Conservation (phyloP, 805 yeast species). For the Pichia gijzeniarum region DNA sequence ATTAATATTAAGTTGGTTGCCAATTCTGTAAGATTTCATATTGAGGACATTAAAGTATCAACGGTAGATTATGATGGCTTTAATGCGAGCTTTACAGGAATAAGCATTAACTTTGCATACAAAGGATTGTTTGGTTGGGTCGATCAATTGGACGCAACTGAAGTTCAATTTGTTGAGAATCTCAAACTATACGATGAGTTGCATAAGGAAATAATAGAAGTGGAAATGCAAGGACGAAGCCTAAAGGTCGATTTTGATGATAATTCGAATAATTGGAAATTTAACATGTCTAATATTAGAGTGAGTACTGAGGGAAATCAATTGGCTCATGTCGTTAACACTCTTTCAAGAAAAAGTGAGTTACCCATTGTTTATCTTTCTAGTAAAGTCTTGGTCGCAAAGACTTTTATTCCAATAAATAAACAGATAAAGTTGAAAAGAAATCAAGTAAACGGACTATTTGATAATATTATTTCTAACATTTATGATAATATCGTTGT, state of each 20-base stretch:
- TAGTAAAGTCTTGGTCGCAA: background rate
- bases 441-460: background rate
- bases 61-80: background rate
- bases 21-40: background rate
- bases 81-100: background rate
- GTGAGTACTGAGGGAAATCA: background rate
- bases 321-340: background rate
- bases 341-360: background rate
- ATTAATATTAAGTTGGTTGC: background rate
- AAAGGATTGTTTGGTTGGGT: slow-evolving; percentile 4
- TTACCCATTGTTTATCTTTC: background rate
- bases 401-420: slow-evolving; percentile 3
- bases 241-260: background rate
- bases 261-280: background rate
- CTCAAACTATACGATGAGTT: background rate
- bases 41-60: background rate
- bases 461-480: background rate
- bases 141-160: background rate
- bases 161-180: background rate
- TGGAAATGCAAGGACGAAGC: background rate
- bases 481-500: background rate
- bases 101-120: background rate
- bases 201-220: background rate
- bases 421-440: background rate
- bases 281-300: background rate